Percentiles rank a stretch among this genome's conserved stretches.
Conservation (phyloP, 2,329 filamentous ascomycete genomes). For the Coniochaeta prunicola region DNA sequence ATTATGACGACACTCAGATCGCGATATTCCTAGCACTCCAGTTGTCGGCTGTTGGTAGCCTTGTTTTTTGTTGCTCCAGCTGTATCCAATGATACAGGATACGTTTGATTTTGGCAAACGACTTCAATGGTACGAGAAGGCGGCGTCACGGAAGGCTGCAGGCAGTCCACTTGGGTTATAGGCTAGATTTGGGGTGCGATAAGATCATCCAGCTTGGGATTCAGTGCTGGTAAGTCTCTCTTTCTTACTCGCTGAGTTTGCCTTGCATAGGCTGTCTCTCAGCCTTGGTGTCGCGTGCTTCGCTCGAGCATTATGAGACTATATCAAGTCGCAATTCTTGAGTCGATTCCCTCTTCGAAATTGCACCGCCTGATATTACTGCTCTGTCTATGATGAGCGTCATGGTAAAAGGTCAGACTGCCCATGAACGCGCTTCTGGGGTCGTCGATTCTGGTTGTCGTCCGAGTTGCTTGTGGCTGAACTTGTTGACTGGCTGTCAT, state of each 20-base stretch:
- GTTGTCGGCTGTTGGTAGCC: neutral
- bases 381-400: constrained; percentile 33
- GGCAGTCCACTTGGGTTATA: neutral
- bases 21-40: neutral
- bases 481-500: constrained; percentile 10
- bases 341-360: neutral
- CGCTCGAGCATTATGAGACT: neutral
- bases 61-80: neutral
- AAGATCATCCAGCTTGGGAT: neutral
- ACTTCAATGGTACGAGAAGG: neutral
- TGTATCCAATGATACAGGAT: neutral
- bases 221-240: neutral
- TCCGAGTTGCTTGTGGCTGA: neutral
- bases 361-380: neutral
- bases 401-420: constrained; percentile 43
- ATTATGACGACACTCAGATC: neutral
- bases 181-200: neutral
- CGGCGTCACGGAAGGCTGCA: neutral
- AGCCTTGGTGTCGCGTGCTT: neutral
- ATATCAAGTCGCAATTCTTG: neutral
- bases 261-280: constrained; percentile 5
- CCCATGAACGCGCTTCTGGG: constrained; percentile 26
- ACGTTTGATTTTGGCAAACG: neutral
- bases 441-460: constrained; percentile 20
- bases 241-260: neutral